A percentile compares a stretch with the other conserved stretches of the same genome.
These are phyloP conservation scores for Sarocladiaceae sp. DNA, from an alignment of 2,329 filamentous ascomycete genomes.

Conservation along the genomic window DNA sequence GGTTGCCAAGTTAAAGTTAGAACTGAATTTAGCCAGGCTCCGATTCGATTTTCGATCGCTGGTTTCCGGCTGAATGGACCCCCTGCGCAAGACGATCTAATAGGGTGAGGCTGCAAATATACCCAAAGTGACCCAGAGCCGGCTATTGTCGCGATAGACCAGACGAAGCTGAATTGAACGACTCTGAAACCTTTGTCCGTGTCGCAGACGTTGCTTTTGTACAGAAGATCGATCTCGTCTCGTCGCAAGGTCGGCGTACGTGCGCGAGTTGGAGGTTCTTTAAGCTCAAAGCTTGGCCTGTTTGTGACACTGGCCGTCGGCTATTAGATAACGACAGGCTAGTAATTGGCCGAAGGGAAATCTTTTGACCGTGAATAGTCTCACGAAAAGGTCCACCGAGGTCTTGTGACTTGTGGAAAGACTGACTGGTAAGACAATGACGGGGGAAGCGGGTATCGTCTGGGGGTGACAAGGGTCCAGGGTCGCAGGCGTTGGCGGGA, in stretches of 20 bases:
- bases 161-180: not conserved
- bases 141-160: conserved; percentile 2
- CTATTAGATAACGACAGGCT: not conserved
- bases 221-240: too few species aligned
- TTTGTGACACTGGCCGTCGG: not conserved
- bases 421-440: not conserved
- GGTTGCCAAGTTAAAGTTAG: not conserved
- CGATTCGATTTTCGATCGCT: conserved; percentile 6
- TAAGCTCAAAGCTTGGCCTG: not conserved
- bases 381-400: not conserved
- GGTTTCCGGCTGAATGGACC: conserved; percentile 4
- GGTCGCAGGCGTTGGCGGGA: not conserved
- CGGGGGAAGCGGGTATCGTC: not conserved
- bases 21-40: conserved; percentile 9
- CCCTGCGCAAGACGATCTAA: not conserved
- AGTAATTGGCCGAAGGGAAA: conserved; percentile 8
- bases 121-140: conserved; percentile 2
- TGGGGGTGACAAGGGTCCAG: not conserved
- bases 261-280: too few species aligned
- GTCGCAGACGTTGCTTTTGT: too few species aligned
- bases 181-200: not conserved
- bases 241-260: too few species aligned
- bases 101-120: conserved; percentile 2
- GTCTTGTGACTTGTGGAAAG: conserved; percentile 1
- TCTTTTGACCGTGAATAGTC: conserved; percentile 1